Evolutionary conservation across 2,329 filamentous ascomycete genomes (phyloP).

Genomic region (Juglanconis juglandina): DNA sequence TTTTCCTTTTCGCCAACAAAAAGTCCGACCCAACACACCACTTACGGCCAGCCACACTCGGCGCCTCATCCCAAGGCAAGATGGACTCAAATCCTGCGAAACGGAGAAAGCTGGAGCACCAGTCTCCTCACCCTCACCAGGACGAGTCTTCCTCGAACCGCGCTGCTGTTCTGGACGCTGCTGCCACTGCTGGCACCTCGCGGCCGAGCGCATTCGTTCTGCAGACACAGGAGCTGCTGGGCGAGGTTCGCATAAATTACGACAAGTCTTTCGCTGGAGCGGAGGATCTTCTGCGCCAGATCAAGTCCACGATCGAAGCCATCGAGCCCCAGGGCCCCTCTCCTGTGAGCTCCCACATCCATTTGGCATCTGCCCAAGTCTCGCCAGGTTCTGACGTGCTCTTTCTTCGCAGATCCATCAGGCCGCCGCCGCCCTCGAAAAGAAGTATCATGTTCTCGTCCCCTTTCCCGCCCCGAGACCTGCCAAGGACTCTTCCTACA

Average conservation of each 20-base stretch:
- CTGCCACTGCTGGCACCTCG: constrained; percentile 28
- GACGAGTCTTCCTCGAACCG: constrained; percentile 4
- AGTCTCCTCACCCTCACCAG: constrained; percentile 2
- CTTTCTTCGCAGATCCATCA: constrained; percentile 57
- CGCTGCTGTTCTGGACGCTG: constrained; percentile 24
- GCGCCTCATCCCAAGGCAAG: background rate
- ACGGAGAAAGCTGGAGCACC: constrained; percentile 31
- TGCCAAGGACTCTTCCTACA: constrained; percentile 72
- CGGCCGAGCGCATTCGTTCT: constrained; percentile 53
- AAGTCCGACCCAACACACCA: too few species aligned
- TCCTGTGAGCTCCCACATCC: constrained; percentile 40
- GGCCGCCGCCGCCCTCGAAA: constrained; percentile 65
- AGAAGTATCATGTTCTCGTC: constrained; percentile 64
- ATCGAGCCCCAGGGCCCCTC: constrained; percentile 47
- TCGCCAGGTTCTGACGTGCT: background rate
- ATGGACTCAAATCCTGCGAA: constrained; percentile 33
- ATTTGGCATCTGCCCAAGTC: background rate
- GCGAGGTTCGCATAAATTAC: constrained; percentile 53
- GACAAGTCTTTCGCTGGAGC: constrained; percentile 44
- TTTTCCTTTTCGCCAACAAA: too few species aligned
- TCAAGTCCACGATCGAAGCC: constrained; percentile 52
- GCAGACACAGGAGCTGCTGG: constrained; percentile 58
- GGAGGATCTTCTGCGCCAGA: constrained; percentile 45
- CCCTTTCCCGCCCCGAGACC: constrained; percentile 84
- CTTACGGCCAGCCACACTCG: too few species aligned